Evolutionary conservation across 768 basidiomycete genomes (phyloP).

Genomic region (Hericium coralloides): DNA sequence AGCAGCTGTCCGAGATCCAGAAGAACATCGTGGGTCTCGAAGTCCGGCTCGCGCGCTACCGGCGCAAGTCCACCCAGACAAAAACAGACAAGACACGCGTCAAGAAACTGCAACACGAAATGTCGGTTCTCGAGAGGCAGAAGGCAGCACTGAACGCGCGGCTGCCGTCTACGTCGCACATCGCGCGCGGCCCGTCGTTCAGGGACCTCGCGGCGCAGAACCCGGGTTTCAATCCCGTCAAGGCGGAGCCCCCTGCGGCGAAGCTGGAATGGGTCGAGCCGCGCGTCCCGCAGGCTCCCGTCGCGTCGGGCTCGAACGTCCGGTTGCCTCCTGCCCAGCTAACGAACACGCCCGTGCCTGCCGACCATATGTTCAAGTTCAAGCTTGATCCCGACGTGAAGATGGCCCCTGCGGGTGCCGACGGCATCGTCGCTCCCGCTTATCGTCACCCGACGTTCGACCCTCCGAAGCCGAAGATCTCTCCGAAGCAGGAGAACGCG

Average conservation of each 20-base stretch:
- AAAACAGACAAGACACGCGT: slow-evolving; percentile 16
- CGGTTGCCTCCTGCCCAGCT: neutral
- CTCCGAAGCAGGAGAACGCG: neutral
- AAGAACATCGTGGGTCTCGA: neutral
- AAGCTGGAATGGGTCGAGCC: slow-evolving; percentile 3
- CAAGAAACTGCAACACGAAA: slow-evolving; percentile 1
- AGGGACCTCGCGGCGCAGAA: neutral
- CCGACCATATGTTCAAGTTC: neutral
- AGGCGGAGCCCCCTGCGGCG: slow-evolving; percentile 9
- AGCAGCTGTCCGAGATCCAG: slow-evolving; percentile 7
- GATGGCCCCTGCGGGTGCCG: neutral
- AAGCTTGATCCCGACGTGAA: neutral
- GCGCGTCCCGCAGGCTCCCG: neutral
- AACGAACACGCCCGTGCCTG: neutral
- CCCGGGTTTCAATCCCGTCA: neutral
- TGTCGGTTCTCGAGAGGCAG: neutral
- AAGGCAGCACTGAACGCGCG: neutral
- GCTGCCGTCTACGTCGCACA: neutral
- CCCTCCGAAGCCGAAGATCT: neutral
- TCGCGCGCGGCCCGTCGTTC: neutral
- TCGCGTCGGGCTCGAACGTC: slow-evolving; percentile 17
- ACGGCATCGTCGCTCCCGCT: neutral
- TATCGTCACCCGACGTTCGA: neutral
- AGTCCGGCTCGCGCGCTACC: neutral
- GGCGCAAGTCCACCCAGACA: slow-evolving; percentile 10